Conservation (phyloP, 73 alveolate species). For the Effrenium voratum region DNA sequence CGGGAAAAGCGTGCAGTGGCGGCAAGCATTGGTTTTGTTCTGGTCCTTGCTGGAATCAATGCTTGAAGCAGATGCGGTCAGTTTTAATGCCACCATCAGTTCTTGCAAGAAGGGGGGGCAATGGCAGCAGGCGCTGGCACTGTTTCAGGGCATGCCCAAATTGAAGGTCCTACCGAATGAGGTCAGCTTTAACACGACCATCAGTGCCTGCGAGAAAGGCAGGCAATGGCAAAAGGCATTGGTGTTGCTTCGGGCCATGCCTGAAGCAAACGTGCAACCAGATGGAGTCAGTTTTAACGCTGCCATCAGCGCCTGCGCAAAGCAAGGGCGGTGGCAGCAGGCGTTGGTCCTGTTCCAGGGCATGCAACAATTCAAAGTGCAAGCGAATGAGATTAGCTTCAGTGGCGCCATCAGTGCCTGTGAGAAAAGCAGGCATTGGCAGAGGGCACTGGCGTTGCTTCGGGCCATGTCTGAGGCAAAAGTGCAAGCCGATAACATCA, state of each 20-base stretch:
- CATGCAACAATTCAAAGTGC: no score
- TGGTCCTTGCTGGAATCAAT: no score
- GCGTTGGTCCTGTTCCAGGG: background rate
- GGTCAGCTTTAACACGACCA: conserved; percentile 15
- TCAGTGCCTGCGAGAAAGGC: conserved; percentile 60
- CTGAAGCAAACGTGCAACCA: background rate
- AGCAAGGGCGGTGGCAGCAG: background rate
- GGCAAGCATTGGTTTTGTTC: no score
- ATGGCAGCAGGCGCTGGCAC: conserved; percentile 3
- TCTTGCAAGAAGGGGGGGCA: conserved; percentile 51
- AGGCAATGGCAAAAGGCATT: background rate
- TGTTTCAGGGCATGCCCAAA: background rate
- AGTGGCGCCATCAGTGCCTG: background rate
- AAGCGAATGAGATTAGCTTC: background rate
- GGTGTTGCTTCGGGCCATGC: background rate
- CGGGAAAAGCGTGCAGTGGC: no score
- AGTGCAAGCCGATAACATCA: background rate
- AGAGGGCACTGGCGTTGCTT: conserved; percentile 3
- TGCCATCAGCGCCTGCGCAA: background rate
- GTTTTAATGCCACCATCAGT: no score
- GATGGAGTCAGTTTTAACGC: background rate
- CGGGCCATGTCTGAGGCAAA: background rate
- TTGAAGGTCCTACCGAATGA: background rate
- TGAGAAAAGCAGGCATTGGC: conserved; percentile 9
- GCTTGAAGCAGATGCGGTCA: no score